Conservation (phyloP, 2,329 filamentous ascomycete genomes). For the Ophiostoma sp. region DNA sequence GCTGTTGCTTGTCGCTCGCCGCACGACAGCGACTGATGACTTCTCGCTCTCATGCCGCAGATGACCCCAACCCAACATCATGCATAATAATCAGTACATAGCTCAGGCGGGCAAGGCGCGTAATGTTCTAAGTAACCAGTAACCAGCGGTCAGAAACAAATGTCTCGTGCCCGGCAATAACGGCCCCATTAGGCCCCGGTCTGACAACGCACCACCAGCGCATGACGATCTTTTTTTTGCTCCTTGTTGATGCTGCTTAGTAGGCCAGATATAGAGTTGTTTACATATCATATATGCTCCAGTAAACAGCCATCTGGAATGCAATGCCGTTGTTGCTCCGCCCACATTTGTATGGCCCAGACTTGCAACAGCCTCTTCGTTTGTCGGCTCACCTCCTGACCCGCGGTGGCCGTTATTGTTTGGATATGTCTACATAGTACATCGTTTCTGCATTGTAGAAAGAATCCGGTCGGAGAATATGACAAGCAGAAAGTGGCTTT, state of each 20-base stretch:
- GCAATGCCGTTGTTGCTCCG: background rate
- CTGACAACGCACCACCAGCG: slow-evolving; percentile 13
- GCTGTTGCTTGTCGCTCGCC: background rate
- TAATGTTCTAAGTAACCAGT: background rate
- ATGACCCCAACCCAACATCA: background rate
- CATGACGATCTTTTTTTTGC: background rate
- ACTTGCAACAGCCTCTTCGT: no score
- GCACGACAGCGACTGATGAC: background rate
- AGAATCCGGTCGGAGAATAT: background rate
- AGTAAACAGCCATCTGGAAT: background rate
- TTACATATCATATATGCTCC: background rate
- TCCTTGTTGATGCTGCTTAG: background rate
- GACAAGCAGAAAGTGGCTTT: background rate
- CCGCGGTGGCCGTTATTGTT: background rate
- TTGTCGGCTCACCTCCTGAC: background rate
- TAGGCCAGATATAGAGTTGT: background rate
- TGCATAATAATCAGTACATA: background rate
- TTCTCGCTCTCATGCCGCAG: background rate
- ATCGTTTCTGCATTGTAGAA: background rate
- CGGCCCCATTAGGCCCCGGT: background rate
- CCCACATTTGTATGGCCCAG: background rate
- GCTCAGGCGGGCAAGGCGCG: no score
- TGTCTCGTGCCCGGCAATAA: background rate
- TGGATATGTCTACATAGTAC: background rate
- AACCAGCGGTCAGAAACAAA: slow-evolving; percentile 11